Conservation (phyloP, 495 filamentous ascomycete species). For the Hypomontagnella submonticulosa region DNA sequence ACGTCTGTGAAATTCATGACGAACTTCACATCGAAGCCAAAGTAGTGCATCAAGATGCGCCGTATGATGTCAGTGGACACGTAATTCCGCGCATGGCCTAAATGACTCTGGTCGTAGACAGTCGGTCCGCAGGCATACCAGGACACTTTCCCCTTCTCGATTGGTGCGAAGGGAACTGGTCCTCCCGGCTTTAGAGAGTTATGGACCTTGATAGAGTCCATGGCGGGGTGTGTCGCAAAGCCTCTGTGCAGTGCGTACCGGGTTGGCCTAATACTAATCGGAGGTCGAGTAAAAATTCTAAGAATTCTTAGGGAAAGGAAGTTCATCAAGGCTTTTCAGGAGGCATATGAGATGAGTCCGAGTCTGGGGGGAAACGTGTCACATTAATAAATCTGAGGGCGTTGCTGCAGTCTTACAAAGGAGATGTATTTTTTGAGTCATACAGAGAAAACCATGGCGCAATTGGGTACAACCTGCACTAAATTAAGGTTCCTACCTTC, state of each 20-base stretch:
- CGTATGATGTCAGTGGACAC: constrained; percentile 93
- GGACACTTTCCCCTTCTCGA: constrained; percentile 76
- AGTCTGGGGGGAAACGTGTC: constrained; percentile 15
- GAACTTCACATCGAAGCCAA: constrained; percentile 85
- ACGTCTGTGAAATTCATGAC: constrained; percentile 97
- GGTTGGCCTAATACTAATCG: constrained; percentile 19
- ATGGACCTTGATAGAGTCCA: constrained; percentile 70
- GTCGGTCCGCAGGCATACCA: constrained; percentile 96
- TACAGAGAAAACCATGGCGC: constrained; percentile 26
- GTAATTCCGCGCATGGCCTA: constrained; percentile 95
- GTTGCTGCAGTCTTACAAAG: constrained; percentile 1
- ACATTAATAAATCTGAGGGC: constrained; percentile 19
- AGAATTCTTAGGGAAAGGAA: constrained; percentile 39
- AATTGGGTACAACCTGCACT: constrained; percentile 6
- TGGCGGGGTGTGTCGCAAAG: constrained; percentile 48
- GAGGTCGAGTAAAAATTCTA: constrained; percentile 25
- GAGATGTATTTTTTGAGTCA: constrained; percentile 33
- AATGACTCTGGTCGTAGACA: constrained; percentile 89
- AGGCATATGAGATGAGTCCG: constrained; percentile 12
- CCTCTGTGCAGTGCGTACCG: constrained; percentile 38
- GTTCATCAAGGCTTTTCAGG: constrained; percentile 43
- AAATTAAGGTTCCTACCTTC: constrained; percentile 1
- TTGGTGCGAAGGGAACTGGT: constrained; percentile 80
- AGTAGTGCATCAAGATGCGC: constrained; percentile 86
- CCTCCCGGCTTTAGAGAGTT: constrained; percentile 78